Evolutionary conservation across 2,329 filamentous ascomycete genomes (phyloP), one percentile per base, ranked within the genome.

Genomic region (Ceratocystis albifundus): DNA sequence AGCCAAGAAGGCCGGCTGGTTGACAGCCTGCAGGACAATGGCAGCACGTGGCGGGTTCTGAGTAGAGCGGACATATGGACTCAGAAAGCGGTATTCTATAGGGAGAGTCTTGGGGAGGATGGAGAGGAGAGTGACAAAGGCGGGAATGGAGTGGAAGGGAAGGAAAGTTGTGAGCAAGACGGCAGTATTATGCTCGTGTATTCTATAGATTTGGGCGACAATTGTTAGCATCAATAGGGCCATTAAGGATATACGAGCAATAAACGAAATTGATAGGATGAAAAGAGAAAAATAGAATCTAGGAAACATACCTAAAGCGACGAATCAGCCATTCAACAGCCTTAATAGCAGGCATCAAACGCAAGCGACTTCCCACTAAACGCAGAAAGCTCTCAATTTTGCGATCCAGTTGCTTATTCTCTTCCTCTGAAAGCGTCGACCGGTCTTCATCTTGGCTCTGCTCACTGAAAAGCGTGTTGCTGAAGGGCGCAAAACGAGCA

Each of bases 261-360:
- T 1, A 12, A 1, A 32, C 12, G 50, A 12, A 41, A 53, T 20
- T 20, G 17, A 6, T 46, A 10, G 45, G 15, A 20, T 36, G 57
- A 12, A 32, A 17, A 62, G 36, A 62, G 36, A 8, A 46, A 3
- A 30, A 4, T 10, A 5, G 6, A 30, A n/a, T 6, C 2, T n/a
- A 50, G 20, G 8, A n/a, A 6, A 71, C 81, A 69, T 78, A 95
- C 90, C 87, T 85, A 73, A 97, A 99, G 72, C 93, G 83, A 72
- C 94, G 82, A 65, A 99, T 83, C 61, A 99, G 82, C 94, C 94
- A 99, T 78, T 99, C 95, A 46, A 97, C 81, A 17, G 92, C 86
- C 76, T 95, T 96, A 65, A 96, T 84, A 0, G 90, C 90, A 50
- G 94, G 93, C 77, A 88, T 91, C 41, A 99, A 80, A 69, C 93